phyloP scores from a whole-genome alignment of 1,139 yeast genomes.

The Yamadazyma diddensiae region DNA sequence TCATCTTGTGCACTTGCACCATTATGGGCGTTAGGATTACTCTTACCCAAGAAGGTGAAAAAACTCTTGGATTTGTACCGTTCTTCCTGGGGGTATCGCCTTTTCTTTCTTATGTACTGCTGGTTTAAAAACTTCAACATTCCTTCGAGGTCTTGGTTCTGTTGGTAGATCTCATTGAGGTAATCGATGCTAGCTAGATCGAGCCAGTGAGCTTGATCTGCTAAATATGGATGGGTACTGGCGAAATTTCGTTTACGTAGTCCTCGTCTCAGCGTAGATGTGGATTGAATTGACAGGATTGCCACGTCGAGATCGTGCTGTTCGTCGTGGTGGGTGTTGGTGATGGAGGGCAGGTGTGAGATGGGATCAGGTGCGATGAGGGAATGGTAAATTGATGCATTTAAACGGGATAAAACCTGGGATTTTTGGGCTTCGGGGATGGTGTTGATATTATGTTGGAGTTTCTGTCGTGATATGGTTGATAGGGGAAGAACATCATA shows the following conservation, averaged over 20 bases:
- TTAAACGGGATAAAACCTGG: too few species aligned
- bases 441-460: too few species aligned
- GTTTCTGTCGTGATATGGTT: slow-evolving; percentile 3
- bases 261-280: slow-evolving; percentile 21
- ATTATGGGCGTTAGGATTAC: slow-evolving; percentile 9
- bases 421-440: too few species aligned
- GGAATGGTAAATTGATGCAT: too few species aligned
- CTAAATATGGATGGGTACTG: slow-evolving; percentile 46
- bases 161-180: slow-evolving; percentile 38
- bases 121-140: slow-evolving; percentile 37
- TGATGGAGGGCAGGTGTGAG: too few species aligned
- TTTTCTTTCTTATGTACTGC: slow-evolving; percentile 30
- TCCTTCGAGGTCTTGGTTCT: slow-evolving; percentile 29
- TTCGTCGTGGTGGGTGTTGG: too few species aligned
- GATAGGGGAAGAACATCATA: slow-evolving; percentile 5
- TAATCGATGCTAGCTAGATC: slow-evolving; percentile 36
- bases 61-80: slow-evolving; percentile 39
- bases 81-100: slow-evolving; percentile 37
- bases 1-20: slow-evolving; percentile 7
- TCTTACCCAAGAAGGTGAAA: slow-evolving; percentile 17
- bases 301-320: slow-evolving; percentile 11
- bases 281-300: slow-evolving; percentile 9
- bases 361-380: too few species aligned
- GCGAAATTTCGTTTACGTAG: slow-evolving; percentile 45
- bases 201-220: slow-evolving; percentile 47